These are phyloP conservation scores for Phytophthora agathidicida DNA, from an alignment of 352 stramenopile genomes.

Conservation along the genomic window DNA sequence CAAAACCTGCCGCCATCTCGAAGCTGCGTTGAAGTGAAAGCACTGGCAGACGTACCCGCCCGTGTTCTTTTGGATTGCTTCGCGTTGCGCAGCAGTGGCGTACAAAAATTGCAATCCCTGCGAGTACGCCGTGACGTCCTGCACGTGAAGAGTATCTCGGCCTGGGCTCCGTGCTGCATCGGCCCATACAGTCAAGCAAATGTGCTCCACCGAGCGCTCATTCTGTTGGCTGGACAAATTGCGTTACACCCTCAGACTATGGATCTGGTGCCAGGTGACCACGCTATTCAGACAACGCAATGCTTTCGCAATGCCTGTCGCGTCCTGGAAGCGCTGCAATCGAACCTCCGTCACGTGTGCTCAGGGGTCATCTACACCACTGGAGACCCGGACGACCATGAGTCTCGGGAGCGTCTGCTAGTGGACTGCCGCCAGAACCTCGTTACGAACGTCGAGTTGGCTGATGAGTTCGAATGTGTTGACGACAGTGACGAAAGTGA, in stretches of 20 bases:
- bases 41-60: constrained; percentile 43
- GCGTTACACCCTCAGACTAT: constrained; percentile 95
- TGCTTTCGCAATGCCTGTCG: constrained; percentile 69
- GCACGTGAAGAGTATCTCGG: constrained; percentile 96
- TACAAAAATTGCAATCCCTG: constrained; percentile 61
- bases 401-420: constrained; percentile 32
- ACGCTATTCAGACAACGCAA: constrained; percentile 51
- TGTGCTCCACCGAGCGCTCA: constrained; percentile 89
- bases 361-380: constrained; percentile 71
- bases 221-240: constrained; percentile 97
- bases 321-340: constrained; percentile 78
- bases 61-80: constrained; percentile 93
- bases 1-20: constrained; percentile 81
- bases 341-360: constrained; percentile 79
- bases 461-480: constrained; percentile 60
- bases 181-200: constrained; percentile 99
- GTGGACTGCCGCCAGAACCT: constrained; percentile 29
- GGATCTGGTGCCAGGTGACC: constrained; percentile 72
- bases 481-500: constrained; percentile 80
- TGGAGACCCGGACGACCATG: constrained; percentile 33
- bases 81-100: constrained; percentile 75
- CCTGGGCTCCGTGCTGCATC: constrained; percentile 98
- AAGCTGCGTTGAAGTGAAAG: constrained; percentile 87
- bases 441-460: constrained; percentile 47
- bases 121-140: constrained; percentile 86